phyloP scores from a whole-genome alignment of 2,329 filamentous ascomycete genomes.

The Pseudogymnoascus sp. region DNA sequence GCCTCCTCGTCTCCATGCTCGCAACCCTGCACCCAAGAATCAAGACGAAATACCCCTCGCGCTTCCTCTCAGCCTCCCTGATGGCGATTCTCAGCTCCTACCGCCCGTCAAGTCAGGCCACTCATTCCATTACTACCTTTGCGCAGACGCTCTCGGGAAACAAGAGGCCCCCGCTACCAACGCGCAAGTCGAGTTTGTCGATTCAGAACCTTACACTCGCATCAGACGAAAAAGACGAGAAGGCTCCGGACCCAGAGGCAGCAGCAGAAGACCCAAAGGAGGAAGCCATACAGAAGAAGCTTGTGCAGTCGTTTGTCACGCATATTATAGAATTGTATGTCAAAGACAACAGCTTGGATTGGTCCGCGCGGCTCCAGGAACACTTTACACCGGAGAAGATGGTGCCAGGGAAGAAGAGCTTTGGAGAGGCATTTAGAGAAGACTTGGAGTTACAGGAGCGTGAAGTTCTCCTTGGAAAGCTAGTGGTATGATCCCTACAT shows the following conservation, averaged over 20 bases:
- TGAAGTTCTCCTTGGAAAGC: conserved; percentile 61
- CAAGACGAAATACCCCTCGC: conserved; percentile 68
- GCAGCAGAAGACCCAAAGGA: conserved; percentile 48
- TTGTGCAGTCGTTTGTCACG: conserved; percentile 71
- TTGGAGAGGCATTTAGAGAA: conserved; percentile 56
- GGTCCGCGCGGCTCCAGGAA: conserved; percentile 60
- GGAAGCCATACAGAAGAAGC: conserved; percentile 49
- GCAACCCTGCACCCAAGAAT: conserved; percentile 65
- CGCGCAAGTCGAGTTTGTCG: conserved; percentile 49
- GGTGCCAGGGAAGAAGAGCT: conserved; percentile 52
- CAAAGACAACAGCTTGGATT: conserved; percentile 50
- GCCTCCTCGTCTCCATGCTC: conserved; percentile 62
- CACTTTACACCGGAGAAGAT: conserved; percentile 56
- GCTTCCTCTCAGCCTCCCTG: conserved; percentile 70
- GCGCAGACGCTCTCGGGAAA: conserved; percentile 60
- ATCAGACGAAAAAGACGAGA: conserved; percentile 22
- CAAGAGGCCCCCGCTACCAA: conserved; percentile 55
- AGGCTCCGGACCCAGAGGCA: conserved; percentile 55
- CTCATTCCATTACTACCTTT: conserved; percentile 63
- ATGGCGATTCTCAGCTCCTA: conserved; percentile 63
- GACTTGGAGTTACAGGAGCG: conserved; percentile 52
- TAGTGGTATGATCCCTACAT: conserved; percentile 46
- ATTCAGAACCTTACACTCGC: conserved; percentile 41
- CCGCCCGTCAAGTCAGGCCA: conserved; percentile 53
- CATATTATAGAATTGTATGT: conserved; percentile 69